Evolutionary conservation across 345 rosid species (phyloP).

Genomic region (Conringia planisiliqua): DNA sequence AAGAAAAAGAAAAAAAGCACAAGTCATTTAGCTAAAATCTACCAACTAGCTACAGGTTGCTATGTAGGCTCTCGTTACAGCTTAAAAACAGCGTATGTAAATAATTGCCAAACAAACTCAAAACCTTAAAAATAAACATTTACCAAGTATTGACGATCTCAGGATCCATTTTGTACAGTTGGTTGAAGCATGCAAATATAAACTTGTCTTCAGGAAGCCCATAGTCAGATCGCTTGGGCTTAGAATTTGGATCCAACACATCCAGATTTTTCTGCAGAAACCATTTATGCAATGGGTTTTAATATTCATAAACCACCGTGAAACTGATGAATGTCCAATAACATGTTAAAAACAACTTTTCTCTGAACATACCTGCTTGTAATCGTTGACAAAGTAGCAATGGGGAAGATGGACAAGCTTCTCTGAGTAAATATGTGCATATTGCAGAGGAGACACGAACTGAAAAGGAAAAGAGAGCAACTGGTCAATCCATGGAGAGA

Average conservation of each 20-base stretch:
- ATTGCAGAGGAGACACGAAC: slow-evolving; percentile 87
- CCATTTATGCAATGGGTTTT: not conserved
- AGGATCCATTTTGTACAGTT: slow-evolving; percentile 99
- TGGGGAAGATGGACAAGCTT: slow-evolving; percentile 97
- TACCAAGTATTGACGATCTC: slow-evolving; percentile 92
- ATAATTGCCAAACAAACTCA: not conserved
- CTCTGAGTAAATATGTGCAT: slow-evolving; percentile 84
- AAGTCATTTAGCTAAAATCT: not conserved
- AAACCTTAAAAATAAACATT: not conserved
- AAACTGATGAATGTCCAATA: not conserved
- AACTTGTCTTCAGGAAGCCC: slow-evolving; percentile 96
- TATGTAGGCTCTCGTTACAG: not conserved
- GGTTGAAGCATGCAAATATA: slow-evolving; percentile 98
- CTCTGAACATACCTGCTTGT: slow-evolving; percentile 68
- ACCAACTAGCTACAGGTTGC: not conserved
- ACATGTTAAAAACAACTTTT: not conserved
- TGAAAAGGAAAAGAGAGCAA: slow-evolving; percentile 32
- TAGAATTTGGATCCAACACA: slow-evolving; percentile 76
- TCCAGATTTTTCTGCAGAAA: slow-evolving; percentile 78
- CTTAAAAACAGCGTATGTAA: not conserved
- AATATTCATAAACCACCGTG: not conserved
- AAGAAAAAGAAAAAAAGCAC: not conserved
- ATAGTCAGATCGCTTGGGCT: slow-evolving; percentile 77
- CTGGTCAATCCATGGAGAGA: slow-evolving; percentile 4
- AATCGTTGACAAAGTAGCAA: slow-evolving; percentile 98